phyloP scores from a whole-genome alignment of 495 filamentous ascomycete genomes.

The Amphirosellinia nigrospora region DNA sequence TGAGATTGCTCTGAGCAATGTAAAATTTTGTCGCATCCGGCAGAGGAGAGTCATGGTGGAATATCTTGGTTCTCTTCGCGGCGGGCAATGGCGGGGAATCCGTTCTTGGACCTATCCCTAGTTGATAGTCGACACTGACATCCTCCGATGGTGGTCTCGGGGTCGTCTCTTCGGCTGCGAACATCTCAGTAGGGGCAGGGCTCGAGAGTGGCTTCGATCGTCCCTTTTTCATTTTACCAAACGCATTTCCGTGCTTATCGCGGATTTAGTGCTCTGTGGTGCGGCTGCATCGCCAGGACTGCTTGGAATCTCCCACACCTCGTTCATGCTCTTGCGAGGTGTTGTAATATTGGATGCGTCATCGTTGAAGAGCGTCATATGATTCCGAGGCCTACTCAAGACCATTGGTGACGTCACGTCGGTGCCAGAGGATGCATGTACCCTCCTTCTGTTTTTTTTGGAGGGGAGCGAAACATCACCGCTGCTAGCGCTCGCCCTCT shows the following conservation, averaged over 20 bases:
- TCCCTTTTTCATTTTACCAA: constrained; percentile 28
- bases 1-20: constrained; percentile 38
- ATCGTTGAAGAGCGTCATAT: constrained; percentile 27
- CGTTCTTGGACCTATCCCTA: background rate
- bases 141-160: constrained; percentile 7
- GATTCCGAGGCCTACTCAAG: constrained; percentile 27
- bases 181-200: constrained; percentile 26
- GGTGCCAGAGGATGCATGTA: constrained; percentile 34
- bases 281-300: constrained; percentile 27
- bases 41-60: constrained; percentile 25
- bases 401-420: constrained; percentile 34
- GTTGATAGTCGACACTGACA: background rate
- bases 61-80: constrained; percentile 24
- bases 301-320: constrained; percentile 41
- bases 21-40: constrained; percentile 34
- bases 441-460: constrained; percentile 30
- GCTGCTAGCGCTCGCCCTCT: constrained; percentile 37
- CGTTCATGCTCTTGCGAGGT: constrained; percentile 30
- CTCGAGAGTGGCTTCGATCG: constrained; percentile 15
- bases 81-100: constrained; percentile 15
- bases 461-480: constrained; percentile 33
- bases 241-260: constrained; percentile 26
- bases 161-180: constrained; percentile 13
- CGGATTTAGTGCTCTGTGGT: constrained; percentile 11
- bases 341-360: constrained; percentile 32